Percentiles rank a stretch among this genome's conserved stretches.
phyloP scores from a whole-genome alignment of 1,284 basidiomycete genomes.

The Dichomitus squalens region DNA sequence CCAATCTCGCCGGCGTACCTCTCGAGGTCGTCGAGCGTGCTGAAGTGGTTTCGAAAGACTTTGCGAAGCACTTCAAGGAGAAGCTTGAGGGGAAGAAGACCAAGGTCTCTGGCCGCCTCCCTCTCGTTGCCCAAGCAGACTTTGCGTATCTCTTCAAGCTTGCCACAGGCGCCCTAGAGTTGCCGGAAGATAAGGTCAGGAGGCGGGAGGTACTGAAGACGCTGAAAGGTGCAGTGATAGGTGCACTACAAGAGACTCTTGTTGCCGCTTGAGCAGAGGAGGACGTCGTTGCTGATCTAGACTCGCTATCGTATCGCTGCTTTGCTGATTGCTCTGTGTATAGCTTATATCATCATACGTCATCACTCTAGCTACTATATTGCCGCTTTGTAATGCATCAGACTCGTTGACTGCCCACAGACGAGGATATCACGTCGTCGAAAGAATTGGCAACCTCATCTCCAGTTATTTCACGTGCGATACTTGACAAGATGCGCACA shows the following conservation, averaged over 20 bases:
- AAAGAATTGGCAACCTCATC: no score
- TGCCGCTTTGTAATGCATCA: no score
- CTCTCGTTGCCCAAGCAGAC: conserved; percentile 84
- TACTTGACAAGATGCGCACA: no score
- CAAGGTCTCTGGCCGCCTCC: conserved; percentile 57
- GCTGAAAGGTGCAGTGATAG: conserved; percentile 51
- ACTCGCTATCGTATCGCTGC: conserved; percentile 9
- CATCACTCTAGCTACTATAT: neutral
- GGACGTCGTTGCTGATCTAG: neutral
- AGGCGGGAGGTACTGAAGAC: conserved; percentile 53
- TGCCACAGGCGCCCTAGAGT: conserved; percentile 49
- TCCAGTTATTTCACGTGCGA: no score
- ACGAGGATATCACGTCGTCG: no score
- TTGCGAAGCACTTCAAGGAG: conserved; percentile 84
- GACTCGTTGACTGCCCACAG: no score
- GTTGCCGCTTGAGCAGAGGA: conserved; percentile 2
- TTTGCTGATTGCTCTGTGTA: conserved; percentile 21
- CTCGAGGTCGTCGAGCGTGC: conserved; percentile 83
- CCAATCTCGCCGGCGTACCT: conserved; percentile 85
- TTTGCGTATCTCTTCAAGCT: conserved; percentile 76
- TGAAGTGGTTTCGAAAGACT: conserved; percentile 84
- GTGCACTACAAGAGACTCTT: conserved; percentile 21
- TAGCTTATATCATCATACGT: conserved; percentile 12
- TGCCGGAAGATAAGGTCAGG: conserved; percentile 56
- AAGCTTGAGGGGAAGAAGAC: conserved; percentile 70